These are phyloP conservation scores for Eragrostis nindensis DNA, from an alignment of 176 grass and related monocot genomes.

Conservation along the genomic window DNA sequence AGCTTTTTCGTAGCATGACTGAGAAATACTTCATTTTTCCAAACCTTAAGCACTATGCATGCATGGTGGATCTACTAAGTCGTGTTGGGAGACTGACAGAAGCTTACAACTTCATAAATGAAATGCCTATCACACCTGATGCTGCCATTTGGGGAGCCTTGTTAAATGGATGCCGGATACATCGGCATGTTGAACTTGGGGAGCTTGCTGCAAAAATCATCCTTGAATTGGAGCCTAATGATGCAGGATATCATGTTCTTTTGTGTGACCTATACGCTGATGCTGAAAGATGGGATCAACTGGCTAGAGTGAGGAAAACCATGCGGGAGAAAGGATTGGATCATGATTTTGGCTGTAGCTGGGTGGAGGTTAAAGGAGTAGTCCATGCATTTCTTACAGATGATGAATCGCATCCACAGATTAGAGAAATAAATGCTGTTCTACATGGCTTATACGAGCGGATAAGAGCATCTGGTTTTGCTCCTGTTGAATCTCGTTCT, in stretches of 20 bases:
- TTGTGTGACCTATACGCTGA: slow-evolving; percentile 87
- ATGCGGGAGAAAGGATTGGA: slow-evolving; percentile 88
- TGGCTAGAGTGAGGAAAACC: slow-evolving; percentile 73
- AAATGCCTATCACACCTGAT: slow-evolving; percentile 79
- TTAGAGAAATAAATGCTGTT: slow-evolving; percentile 78
- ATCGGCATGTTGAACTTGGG: slow-evolving; percentile 73
- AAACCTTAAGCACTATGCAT: slow-evolving; percentile 93
- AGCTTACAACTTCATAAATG: slow-evolving; percentile 76
- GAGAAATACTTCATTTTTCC: slow-evolving; percentile 70
- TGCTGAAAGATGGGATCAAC: slow-evolving; percentile 72
- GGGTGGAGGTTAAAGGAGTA: slow-evolving; percentile 89
- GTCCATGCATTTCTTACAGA: slow-evolving; percentile 92
- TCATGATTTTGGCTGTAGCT: slow-evolving; percentile 76
- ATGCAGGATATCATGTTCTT: slow-evolving; percentile 79
- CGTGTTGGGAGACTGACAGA: slow-evolving; percentile 68
- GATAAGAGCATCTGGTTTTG: slow-evolving; percentile 58
- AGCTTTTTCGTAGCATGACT: slow-evolving; percentile 71
- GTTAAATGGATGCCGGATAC: slow-evolving; percentile 89
- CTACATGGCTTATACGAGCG: slow-evolving; percentile 76
- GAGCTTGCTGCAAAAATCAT: slow-evolving; percentile 77
- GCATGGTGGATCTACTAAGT: slow-evolving; percentile 94
- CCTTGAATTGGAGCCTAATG: slow-evolving; percentile 76
- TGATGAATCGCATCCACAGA: slow-evolving; percentile 89
- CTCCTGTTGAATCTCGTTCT: slow-evolving; percentile 48
- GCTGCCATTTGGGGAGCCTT: slow-evolving; percentile 86